Evolutionary conservation across 2,329 filamentous ascomycete genomes (phyloP).

Genomic region (Sordariomycetes sp.): DNA sequence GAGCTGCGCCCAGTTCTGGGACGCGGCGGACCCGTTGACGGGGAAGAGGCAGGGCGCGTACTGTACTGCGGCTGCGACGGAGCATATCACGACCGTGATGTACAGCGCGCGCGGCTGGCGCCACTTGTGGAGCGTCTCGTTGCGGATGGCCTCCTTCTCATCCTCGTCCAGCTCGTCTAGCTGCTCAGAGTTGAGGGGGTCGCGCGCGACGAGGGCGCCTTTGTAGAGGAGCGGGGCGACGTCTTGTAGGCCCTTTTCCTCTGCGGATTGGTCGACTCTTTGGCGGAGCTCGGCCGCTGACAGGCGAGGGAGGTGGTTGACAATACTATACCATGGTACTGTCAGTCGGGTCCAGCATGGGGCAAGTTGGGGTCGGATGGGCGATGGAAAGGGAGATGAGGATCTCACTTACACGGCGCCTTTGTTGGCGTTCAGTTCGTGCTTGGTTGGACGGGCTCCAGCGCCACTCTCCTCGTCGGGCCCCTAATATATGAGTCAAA

Average conservation of each 20-base stretch:
- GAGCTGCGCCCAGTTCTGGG: slow-evolving; percentile 36
- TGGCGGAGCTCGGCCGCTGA: not conserved
- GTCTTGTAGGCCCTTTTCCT: not conserved
- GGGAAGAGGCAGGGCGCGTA: slow-evolving; percentile 32
- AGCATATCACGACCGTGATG: slow-evolving; percentile 15
- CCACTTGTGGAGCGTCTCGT: slow-evolving; percentile 16
- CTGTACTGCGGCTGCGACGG: slow-evolving; percentile 16
- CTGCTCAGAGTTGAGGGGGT: slow-evolving; percentile 8
- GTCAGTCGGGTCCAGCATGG: too few relatives aligned
- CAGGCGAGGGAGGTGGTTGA: too few relatives aligned
- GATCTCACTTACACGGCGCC: too few relatives aligned
- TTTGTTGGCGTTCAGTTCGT: too few relatives aligned
- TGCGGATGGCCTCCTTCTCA: slow-evolving; percentile 11
- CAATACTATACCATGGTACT: too few relatives aligned
- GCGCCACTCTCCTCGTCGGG: too few relatives aligned
- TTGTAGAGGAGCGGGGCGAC: slow-evolving; percentile 13
- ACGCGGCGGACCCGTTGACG: slow-evolving; percentile 37
- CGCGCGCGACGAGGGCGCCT: slow-evolving; percentile 16
- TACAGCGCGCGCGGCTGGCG: slow-evolving; percentile 14
- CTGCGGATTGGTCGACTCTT: not conserved
- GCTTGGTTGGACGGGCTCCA: too few relatives aligned
- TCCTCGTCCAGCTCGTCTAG: slow-evolving; percentile 12
- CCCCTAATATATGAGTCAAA: too few relatives aligned
- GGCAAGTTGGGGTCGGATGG: too few relatives aligned
- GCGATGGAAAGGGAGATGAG: too few relatives aligned